A percentile compares a stretch with the other conserved stretches of the same genome.
Conservation (phyloP, 2,329 filamentous ascomycete species). For the Venturia carpophila region DNA sequence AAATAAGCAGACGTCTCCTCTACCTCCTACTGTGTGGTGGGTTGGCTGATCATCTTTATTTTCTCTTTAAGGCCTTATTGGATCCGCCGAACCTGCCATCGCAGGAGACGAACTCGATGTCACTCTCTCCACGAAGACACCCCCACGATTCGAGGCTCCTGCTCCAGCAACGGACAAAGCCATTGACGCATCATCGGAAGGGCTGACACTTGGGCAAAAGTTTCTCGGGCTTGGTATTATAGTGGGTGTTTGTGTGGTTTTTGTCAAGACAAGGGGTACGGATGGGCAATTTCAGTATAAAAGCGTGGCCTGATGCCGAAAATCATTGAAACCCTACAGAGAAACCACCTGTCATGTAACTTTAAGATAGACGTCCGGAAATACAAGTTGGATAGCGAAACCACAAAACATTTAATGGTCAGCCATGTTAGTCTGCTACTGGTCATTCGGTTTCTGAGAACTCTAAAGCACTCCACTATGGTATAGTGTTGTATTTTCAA, state of each 20-base stretch:
- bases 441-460: too few species aligned
- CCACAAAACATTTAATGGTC: too few species aligned
- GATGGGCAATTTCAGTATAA: background rate
- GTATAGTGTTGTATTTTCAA: too few species aligned
- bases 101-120: constrained; percentile 38
- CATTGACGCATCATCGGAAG: constrained; percentile 22
- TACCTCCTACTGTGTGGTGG: constrained; percentile 8
- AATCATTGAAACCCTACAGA: background rate
- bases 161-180: constrained; percentile 18
- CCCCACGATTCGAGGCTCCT: constrained; percentile 21
- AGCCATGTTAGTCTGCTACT: too few species aligned
- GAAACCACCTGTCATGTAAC: background rate
- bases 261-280: constrained; percentile 31
- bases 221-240: constrained; percentile 38
- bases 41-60: constrained; percentile 17
- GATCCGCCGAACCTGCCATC: constrained; percentile 34
- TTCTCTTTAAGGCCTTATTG: constrained; percentile 36
- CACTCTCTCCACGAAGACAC: constrained; percentile 25
- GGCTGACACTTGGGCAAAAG: constrained; percentile 39
- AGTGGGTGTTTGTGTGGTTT: constrained; percentile 35
- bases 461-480: too few species aligned
- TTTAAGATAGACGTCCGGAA: background rate
- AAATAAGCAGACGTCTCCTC: constrained; percentile 37
- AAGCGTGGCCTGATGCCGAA: constrained; percentile 3
- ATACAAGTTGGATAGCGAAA: background rate